Base-by-base conservation (phyloP, 768 basidiomycete species). In the Pleurotus pulmonarius region DNA sequence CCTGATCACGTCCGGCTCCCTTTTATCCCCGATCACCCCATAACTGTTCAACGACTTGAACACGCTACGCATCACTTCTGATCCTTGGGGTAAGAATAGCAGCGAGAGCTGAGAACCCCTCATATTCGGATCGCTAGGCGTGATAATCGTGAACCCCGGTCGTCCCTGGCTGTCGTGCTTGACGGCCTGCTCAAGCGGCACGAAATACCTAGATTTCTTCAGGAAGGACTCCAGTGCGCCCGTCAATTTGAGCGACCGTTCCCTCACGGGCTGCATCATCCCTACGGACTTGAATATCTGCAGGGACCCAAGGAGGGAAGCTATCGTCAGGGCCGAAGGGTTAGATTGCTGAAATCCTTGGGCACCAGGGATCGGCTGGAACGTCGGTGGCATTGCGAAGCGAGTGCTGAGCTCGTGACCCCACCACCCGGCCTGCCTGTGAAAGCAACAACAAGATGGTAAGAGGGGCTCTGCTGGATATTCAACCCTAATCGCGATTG, bases 301-400 rank as follows among this genome's bases (percentile, higher is more conserved):
- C 37, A 98, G 78, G 44, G 92, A 86, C 2, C 95, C 92, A 12
- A 94, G 78, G 15, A 98, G 80, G 4, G 94, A 82, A 48, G 87
- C 89, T 3, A 88, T 79, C 34, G 85, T 80, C 58, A 98, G 75
- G 37, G 91, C 85, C 56, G 86, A 88, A 7, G 97, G 94, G 73
- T 98, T 98, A 39, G 95, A 98, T 70, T 96, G 90, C 67, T 97
- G 95, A 73, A 90, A 98, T 41, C 94, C 94, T 69, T 93, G 90
- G 0, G 97, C 97, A 55, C 97, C 97, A 16, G 78, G 80, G 59
- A 92, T 90, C 7, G 94, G 88, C 47, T 82, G 81, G 73, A 97
- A 99, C 49, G 66, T 76, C 11, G 87, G 76, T 24, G 90, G 87
- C 96, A 98, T 98, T 55, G 81, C 75, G 75, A 99, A 98, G 26